Percentiles rank a stretch among this genome's conserved stretches.
Conservation (phyloP, 345 rosid species). For the Boechera divaricarpa region DNA sequence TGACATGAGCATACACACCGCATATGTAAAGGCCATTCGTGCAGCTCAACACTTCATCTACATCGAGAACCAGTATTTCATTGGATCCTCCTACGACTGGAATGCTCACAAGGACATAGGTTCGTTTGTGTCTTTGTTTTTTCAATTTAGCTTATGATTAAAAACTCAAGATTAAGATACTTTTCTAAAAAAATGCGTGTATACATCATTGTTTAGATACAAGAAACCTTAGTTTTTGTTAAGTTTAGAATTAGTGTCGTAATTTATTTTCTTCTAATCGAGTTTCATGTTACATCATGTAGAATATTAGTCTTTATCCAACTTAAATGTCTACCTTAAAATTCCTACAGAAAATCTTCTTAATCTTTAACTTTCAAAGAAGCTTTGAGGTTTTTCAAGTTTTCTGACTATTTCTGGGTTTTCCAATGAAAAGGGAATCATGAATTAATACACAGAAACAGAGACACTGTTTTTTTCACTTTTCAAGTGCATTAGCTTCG, state of each 20-base stretch:
- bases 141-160: slow-evolving; percentile 2
- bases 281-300: neutral
- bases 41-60: slow-evolving; percentile 95
- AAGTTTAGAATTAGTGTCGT: neutral
- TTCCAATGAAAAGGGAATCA: neutral
- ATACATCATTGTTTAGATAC: neutral
- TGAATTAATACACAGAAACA: neutral
- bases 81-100: slow-evolving; percentile 95
- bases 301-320: neutral
- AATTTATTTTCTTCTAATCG: neutral
- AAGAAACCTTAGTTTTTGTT: neutral
- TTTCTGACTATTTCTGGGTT: neutral
- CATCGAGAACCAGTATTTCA: slow-evolving; percentile 95
- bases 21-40: slow-evolving; percentile 96
- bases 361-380: neutral
- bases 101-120: slow-evolving; percentile 76
- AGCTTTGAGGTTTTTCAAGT: neutral
- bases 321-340: too few species aligned
- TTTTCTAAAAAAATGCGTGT: neutral
- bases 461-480: neutral
- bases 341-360: too few species aligned
- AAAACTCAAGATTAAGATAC: neutral
- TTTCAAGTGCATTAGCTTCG: neutral
- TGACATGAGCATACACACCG: slow-evolving; percentile 99
- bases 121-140: slow-evolving; percentile 32